Base-by-base conservation (phyloP, 805 yeast species). In the Candida gorgasii region DNA sequence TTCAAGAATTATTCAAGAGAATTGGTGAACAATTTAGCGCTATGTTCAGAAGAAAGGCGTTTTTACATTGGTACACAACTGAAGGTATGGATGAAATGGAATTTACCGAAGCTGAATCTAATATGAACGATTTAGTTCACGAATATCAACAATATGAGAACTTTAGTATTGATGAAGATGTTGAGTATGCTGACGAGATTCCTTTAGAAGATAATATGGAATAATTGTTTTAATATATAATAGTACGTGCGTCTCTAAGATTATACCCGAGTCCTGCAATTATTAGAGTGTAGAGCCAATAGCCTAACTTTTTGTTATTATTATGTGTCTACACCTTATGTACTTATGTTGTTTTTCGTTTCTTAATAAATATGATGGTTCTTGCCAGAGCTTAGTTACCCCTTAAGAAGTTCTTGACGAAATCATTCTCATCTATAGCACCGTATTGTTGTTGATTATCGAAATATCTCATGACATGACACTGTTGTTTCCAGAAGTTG, bases 51-150 rank as follows among this genome's bases (percentile, higher is more conserved):
- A 87, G 93, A 73, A 86, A 84, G 67, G 97, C 97, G 50, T 89
- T 89, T 81, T 82, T 89, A 71, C 96, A 89, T 69, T 89, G 97
- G 97, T 89, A 88, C 71, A 86, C 93, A 8, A 78, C 84, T 54
- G 97, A 89, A 69, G 97, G 97, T 73, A 89, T 89, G 97, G 97
- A 89, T 61, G 95, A 85, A 71, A 77, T 83, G 75, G 97, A 89
- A 72, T 89, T 89, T 67, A 80, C 89, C 45, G 97, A 89, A 73
- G 97, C 97, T 41, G 95, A 88, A 71, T 82, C 92, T 42, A 86
- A 89, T 64, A 81, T 89, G 89, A 79, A 78, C 54, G 97, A 89
- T 68, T 75, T 89, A 61, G 89, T 89, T 43, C 79, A 83, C 59
- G 97, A 89, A 69, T 71, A 89, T 63, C 93, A 87, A 72, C 96